Evolutionary conservation across 2,329 filamentous ascomycete genomes (phyloP), one percentile per base, ranked within the genome.

Genomic region (Fusarium setosum): DNA sequence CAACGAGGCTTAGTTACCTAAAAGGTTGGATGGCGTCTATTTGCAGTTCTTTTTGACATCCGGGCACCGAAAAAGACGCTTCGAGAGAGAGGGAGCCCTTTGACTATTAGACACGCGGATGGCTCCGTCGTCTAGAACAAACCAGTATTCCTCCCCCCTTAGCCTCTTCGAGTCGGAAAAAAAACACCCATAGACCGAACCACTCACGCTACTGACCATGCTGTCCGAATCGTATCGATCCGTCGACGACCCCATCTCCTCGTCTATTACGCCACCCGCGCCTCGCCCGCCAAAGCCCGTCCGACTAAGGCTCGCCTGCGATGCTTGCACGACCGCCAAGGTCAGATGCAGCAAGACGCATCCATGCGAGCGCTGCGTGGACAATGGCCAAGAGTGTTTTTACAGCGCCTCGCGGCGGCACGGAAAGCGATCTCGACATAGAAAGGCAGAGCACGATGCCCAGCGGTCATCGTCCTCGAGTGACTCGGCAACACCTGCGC

Each of bases 241-340:
- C 9, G 38, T 61, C n/a, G 31, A 32, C n/a, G 34, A 53, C n/a
- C 42, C 17, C 41, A 5, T 10, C 29, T 35, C 45, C 11, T 21
- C n/a, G n/a, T n/a, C 29, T 29, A 9, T 48, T 20, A 23, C 54
- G 15, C 45, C 37, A 24, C n/a, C 35, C 24, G 24, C 42, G 20
- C 21, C 42, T 6, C 50, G 61, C 9, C 59, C 48, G 26, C 24
- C 41, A 5, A 65, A 65, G 23, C 58, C 63, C 9, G 63, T 65
- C 15, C 44, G 58, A 5, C 31, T 65, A 29, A 57, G 63, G 18
- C 63, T 65, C 44, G 63, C 63, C 32, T 65, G 63, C 38, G 63
- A 65, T 34, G 48, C 63, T 35, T 65, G 63, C 59, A 65, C 63
- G 15, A 63, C 63, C 15, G 63, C 63, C 38, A 65, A 65, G n/a